Base-by-base conservation (phyloP, 495 filamentous ascomycete genomes). In the Xeromyces bisporus region DNA sequence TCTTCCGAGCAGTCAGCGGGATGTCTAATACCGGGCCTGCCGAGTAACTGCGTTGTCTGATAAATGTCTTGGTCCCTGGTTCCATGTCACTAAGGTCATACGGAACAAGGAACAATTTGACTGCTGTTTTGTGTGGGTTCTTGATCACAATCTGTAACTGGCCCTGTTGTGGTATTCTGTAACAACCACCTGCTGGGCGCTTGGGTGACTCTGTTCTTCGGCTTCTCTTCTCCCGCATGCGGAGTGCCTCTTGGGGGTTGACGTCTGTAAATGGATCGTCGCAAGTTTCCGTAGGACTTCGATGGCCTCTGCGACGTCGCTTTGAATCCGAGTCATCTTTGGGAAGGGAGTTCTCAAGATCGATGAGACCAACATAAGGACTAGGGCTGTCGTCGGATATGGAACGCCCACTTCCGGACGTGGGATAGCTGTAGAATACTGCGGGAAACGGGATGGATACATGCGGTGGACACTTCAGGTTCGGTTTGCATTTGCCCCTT, bases 81-180 rank as follows among this genome's bases (percentile, higher is more conserved):
- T 89, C 80, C 91, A 99, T 99, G 33, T 84, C 89, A n/a, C 70
- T 65, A 6, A 99, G 65, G 50, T 94, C 86, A 45, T 99, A 99
- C 0, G 91, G 89, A 15, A 99, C 74, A 9, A 96, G 66, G 41
- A 94, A 99, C 10, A 94, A 57, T 50, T 94, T 94, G 30, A 94
- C 83, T 3, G 86, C 86, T 3, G 85, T 94, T 48, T 93, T 94
- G 60, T 93, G 85, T 7, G 82, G 84, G 41, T 93, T 94, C 47
- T 92, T 91, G 53, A 94, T 89, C 28, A 99, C 77, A 39, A 99
- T 91, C 51, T 99, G 89, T 15, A 99, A 60, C 47, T 96, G 89
- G 0, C 89, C 89, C 43, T 85, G 80, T 47, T 93, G 80, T 0
- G 89, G 91, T 28, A 99, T 93, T 31, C 91, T 75, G 47, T 96